Evolutionary conservation across 2,329 filamentous ascomycete species (phyloP).

Genomic region (Xylariaceae sp.): DNA sequence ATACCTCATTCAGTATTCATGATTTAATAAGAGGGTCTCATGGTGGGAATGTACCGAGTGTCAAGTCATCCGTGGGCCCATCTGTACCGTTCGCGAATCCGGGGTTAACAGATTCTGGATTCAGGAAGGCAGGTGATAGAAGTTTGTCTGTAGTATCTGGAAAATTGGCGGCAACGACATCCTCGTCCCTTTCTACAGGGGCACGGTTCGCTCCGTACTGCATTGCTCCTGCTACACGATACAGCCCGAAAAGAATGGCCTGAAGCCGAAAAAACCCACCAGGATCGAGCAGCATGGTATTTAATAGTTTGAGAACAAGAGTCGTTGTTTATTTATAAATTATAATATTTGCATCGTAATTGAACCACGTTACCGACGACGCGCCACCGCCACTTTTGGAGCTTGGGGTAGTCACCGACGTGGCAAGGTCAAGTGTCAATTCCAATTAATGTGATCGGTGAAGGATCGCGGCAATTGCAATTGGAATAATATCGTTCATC

Average conservation of each 20-base stretch:
- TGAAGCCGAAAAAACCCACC: conserved; percentile 4
- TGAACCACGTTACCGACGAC: too few relatives aligned
- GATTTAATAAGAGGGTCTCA: not conserved
- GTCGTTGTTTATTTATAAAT: too few relatives aligned
- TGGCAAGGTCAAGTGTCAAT: too few relatives aligned
- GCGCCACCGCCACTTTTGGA: too few relatives aligned
- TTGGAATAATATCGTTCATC: too few relatives aligned
- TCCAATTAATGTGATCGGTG: too few relatives aligned
- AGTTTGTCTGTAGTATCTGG: conserved; percentile 28
- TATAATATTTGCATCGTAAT: too few relatives aligned
- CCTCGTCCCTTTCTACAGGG: conserved; percentile 25
- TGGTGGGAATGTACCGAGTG: conserved; percentile 23
- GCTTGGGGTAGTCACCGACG: too few relatives aligned
- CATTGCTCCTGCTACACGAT: conserved; percentile 14
- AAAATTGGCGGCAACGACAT: conserved; percentile 28
- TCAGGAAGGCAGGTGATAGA: conserved; percentile 27
- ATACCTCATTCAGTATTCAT: not conserved
- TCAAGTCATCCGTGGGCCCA: conserved; percentile 29
- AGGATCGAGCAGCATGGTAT: conserved; percentile 5
- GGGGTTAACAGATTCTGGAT: conserved; percentile 20
- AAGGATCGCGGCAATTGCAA: too few relatives aligned
- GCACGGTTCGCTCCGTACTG: conserved; percentile 26
- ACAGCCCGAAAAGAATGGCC: conserved; percentile 1
- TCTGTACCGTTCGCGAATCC: conserved; percentile 28
- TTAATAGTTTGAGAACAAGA: too few relatives aligned